Percentiles rank a stretch among this genome's conserved stretches.
phyloP scores from a whole-genome alignment of 176 grass and related monocot genomes.

The Cenchrus purpureus region DNA sequence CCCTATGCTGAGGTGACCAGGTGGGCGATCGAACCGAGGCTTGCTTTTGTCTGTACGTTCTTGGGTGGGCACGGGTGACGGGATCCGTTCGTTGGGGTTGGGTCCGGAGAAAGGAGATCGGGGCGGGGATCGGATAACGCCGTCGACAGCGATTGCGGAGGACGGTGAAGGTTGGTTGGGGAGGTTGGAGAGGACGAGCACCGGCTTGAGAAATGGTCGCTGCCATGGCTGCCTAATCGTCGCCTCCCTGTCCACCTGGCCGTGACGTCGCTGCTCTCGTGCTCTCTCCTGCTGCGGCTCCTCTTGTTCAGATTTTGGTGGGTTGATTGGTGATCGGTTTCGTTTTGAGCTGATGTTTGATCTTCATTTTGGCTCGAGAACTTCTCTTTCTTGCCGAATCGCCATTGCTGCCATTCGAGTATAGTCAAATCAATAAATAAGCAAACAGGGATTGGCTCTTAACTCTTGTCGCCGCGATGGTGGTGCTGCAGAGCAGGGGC shows the following conservation, averaged over 20 bases:
- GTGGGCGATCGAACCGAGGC: slow-evolving; percentile 30
- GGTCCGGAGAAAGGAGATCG: background rate
- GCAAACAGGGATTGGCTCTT: background rate
- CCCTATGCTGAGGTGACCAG: slow-evolving; percentile 37
- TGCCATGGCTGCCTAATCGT: slow-evolving; percentile 9
- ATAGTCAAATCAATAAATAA: no score
- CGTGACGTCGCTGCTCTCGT: background rate
- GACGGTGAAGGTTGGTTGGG: slow-evolving; percentile 26
- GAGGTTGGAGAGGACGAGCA: background rate
- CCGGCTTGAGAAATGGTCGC: background rate
- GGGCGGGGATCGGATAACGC: background rate
- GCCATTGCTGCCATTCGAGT: background rate
- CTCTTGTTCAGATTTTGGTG: slow-evolving; percentile 14
- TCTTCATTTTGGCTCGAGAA: background rate
- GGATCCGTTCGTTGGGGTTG: slow-evolving; percentile 36
- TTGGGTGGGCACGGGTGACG: background rate
- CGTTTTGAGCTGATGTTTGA: background rate
- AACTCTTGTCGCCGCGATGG: no score
- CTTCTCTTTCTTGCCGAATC: slow-evolving; percentile 18
- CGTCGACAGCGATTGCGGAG: slow-evolving; percentile 30
- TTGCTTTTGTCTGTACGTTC: background rate
- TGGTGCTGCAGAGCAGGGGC: no score
- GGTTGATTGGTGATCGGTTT: background rate
- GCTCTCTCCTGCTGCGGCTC: background rate
- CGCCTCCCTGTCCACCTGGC: background rate